These are phyloP conservation scores for Populus pruinosa DNA, from an alignment of 345 rosid genomes.

Conservation along the genomic window DNA sequence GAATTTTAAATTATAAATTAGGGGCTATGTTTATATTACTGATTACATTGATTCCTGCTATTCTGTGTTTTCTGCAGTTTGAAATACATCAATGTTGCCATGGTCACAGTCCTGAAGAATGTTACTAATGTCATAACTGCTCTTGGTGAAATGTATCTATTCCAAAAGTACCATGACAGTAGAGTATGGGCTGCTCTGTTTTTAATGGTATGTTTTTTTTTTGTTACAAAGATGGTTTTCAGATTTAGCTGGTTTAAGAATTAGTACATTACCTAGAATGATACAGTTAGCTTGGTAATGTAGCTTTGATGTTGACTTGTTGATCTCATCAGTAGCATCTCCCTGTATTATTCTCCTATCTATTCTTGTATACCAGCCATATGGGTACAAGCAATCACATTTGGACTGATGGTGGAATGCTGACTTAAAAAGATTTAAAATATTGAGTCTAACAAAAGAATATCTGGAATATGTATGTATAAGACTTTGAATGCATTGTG, in stretches of 20 bases:
- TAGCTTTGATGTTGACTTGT: slow-evolving; percentile 1
- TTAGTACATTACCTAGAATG: not conserved
- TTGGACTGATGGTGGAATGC: not conserved
- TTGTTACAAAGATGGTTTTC: not conserved
- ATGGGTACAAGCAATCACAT: not conserved
- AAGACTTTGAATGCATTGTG: too few relatives aligned
- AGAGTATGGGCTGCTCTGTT: slow-evolving; percentile 96
- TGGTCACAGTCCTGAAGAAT: slow-evolving; percentile 97
- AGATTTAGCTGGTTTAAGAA: not conserved
- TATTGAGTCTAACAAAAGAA: too few relatives aligned
- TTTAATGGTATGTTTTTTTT: slow-evolving; percentile 68
- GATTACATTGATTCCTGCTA: not conserved
- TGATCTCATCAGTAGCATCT: not conserved
- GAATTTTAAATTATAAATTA: not conserved
- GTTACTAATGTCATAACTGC: slow-evolving; percentile 97
- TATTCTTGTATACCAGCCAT: not conserved
- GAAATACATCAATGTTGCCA: slow-evolving; percentile 96
- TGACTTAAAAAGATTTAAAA: not conserved
- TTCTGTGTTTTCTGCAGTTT: slow-evolving; percentile 52
- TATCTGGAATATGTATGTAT: too few relatives aligned
- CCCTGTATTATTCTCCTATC: not conserved
- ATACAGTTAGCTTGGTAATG: not conserved
- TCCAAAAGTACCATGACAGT: slow-evolving; percentile 80
- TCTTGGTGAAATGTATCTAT: slow-evolving; percentile 94
- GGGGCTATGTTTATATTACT: not conserved